These are phyloP conservation scores for Capsicum chinense DNA, from an alignment of 257 asterid genomes.

Conservation along the genomic window DNA sequence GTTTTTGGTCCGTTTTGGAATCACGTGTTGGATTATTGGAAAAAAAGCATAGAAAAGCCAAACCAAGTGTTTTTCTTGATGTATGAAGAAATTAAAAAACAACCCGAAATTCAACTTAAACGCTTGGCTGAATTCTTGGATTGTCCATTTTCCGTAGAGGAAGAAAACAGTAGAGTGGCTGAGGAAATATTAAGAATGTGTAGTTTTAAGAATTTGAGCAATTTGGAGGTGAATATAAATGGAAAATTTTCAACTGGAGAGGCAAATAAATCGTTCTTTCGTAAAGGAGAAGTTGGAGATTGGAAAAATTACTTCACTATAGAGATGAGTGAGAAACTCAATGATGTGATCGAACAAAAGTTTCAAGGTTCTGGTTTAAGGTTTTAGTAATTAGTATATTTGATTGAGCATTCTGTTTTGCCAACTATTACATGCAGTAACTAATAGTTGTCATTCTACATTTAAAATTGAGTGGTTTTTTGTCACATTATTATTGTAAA, in stretches of 20 bases:
- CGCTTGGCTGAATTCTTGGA: too few relatives aligned
- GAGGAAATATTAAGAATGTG: conserved; percentile 26
- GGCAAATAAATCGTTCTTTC: background rate
- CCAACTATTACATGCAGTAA: too few relatives aligned
- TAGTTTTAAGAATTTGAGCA: conserved; percentile 29
- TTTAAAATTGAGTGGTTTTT: too few relatives aligned
- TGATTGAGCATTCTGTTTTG: background rate
- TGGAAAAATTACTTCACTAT: conserved; percentile 27
- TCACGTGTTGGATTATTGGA: conserved; percentile 26
- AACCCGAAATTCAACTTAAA: too few relatives aligned
- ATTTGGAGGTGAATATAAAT: conserved; percentile 32
- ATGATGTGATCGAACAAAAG: background rate
- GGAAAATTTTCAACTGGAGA: conserved; percentile 21
- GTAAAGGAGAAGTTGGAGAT: conserved; percentile 27
- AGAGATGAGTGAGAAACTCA: conserved; percentile 22
- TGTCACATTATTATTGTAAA: too few relatives aligned
- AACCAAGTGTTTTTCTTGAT: background rate
- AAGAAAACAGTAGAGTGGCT: background rate
- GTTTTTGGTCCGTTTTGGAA: conserved; percentile 34
- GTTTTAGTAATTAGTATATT: background rate
- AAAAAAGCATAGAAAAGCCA: conserved; percentile 27
- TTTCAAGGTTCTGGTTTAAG: conserved; percentile 13
- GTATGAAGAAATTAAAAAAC: too few relatives aligned
- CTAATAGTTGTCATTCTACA: too few relatives aligned
- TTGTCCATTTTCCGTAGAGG: background rate